phyloP scores from a whole-genome alignment of 495 filamentous ascomycete species.

The Rhizodiscina lignyota region DNA sequence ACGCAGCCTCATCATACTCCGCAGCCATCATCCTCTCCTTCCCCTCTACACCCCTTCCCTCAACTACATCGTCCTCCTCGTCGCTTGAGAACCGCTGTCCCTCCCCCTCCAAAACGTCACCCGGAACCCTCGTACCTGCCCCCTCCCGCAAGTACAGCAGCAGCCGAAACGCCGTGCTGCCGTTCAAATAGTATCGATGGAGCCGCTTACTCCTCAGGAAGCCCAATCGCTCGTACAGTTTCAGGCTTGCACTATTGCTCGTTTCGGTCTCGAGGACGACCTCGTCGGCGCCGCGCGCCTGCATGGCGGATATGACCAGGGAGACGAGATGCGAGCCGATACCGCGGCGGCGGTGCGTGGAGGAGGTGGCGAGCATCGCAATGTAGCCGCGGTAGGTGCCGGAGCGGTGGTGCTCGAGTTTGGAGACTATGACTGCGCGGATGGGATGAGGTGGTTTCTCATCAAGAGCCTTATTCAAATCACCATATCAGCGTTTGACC shows the following conservation, averaged over 20 bases:
- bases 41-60: too few relatives aligned
- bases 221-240: conserved; percentile 82
- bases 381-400: conserved; percentile 88
- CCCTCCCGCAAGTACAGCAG: conserved; percentile 66
- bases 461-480: background rate
- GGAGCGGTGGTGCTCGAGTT: conserved; percentile 73
- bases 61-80: too few relatives aligned
- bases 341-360: conserved; percentile 64
- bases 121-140: too few relatives aligned
- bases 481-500: background rate
- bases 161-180: conserved; percentile 82
- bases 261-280: conserved; percentile 93
- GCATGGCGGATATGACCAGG: conserved; percentile 89
- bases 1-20: too few relatives aligned
- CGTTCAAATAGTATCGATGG: conserved; percentile 93
- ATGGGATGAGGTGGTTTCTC: conserved; percentile 41
- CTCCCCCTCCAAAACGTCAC: too few relatives aligned
- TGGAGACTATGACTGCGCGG: conserved; percentile 88
- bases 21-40: too few relatives aligned
- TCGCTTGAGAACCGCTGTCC: too few relatives aligned
- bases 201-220: conserved; percentile 87
- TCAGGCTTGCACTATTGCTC: conserved; percentile 80
- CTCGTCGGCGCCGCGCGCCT: conserved; percentile 69
- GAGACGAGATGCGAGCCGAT: conserved; percentile 81
- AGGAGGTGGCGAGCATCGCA: conserved; percentile 85